Conservation (phyloP, 352 stramenopile genomes). For the Pythium periplocum region DNA sequence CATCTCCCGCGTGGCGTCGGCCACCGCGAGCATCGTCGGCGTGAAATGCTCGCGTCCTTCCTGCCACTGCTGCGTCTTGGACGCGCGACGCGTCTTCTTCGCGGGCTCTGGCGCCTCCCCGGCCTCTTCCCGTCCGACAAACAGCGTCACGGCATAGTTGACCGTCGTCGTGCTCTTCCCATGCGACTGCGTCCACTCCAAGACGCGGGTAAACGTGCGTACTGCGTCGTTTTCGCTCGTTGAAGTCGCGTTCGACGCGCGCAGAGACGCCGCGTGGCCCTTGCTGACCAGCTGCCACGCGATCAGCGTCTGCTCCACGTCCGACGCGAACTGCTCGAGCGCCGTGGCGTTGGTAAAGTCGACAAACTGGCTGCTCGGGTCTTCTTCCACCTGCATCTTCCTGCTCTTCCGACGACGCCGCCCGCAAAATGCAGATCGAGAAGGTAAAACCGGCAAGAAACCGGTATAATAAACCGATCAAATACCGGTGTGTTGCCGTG, state of each 20-base stretch:
- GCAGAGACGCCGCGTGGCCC: conserved; percentile 40
- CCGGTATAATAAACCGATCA: no score
- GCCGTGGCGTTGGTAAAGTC: conserved; percentile 83
- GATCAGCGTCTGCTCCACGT: conserved; percentile 70
- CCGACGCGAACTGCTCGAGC: conserved; percentile 74
- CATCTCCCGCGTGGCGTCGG: conserved; percentile 42
- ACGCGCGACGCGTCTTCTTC: neutral
- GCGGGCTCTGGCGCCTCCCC: neutral
- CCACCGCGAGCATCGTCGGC: conserved; percentile 69
- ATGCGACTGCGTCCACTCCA: neutral
- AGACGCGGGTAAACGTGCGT: neutral
- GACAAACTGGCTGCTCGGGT: conserved; percentile 81
- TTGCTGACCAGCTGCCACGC: conserved; percentile 61
- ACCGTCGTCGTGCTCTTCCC: conserved; percentile 10
- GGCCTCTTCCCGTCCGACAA: conserved; percentile 12
- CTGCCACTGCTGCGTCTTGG: conserved; percentile 37
- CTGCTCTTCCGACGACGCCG: neutral
- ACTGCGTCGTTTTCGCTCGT: neutral
- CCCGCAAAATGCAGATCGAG: no score
- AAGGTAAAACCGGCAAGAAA: no score
- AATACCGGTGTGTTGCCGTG: no score
- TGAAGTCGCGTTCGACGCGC: no score
- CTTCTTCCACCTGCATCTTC: conserved; percentile 66
- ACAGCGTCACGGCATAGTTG: conserved; percentile 49
- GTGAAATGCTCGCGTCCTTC: conserved; percentile 73